phyloP scores from a whole-genome alignment of 805 yeast genomes.

The Wickerhamomyces bovis region DNA sequence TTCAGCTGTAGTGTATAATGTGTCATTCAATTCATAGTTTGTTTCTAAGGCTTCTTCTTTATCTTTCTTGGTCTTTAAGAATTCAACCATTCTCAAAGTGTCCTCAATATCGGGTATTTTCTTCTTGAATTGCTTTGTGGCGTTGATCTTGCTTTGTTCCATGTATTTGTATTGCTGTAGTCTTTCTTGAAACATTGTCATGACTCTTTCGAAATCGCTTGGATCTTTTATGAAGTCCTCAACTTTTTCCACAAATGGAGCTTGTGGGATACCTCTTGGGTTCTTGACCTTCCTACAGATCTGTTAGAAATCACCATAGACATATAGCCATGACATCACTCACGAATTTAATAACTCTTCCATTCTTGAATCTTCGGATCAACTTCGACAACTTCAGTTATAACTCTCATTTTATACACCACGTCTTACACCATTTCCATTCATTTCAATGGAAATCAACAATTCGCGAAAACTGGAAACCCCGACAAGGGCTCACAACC shows the following conservation, averaged over 20 bases:
- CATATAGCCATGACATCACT: slow-evolving; percentile 1
- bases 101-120: slow-evolving; percentile 92
- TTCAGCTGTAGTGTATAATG: slow-evolving; percentile 79
- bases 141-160: slow-evolving; percentile 42
- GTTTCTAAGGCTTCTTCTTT: slow-evolving; percentile 46
- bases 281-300: slow-evolving; percentile 34
- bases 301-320: no score
- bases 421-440: not conserved
- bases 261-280: slow-evolving; percentile 95
- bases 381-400: no score
- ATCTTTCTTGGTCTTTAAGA: slow-evolving; percentile 44
- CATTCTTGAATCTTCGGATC: slow-evolving; percentile 7
- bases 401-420: not conserved
- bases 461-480: not conserved
- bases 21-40: slow-evolving; percentile 91
- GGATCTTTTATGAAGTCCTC: slow-evolving; percentile 64
- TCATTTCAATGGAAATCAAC: not conserved
- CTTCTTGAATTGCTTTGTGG: slow-evolving; percentile 40
- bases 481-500: not conserved
- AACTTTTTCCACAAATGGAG: slow-evolving; percentile 85
- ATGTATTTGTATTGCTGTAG: slow-evolving; percentile 85
- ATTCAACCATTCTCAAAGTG: slow-evolving; percentile 68
- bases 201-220: slow-evolving; percentile 63
- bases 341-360: slow-evolving; percentile 21
- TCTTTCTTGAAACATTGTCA: slow-evolving; percentile 78